Base-by-base conservation (phyloP, 2,329 filamentous ascomycete genomes). In the Byssoonygena ceratinophila region DNA sequence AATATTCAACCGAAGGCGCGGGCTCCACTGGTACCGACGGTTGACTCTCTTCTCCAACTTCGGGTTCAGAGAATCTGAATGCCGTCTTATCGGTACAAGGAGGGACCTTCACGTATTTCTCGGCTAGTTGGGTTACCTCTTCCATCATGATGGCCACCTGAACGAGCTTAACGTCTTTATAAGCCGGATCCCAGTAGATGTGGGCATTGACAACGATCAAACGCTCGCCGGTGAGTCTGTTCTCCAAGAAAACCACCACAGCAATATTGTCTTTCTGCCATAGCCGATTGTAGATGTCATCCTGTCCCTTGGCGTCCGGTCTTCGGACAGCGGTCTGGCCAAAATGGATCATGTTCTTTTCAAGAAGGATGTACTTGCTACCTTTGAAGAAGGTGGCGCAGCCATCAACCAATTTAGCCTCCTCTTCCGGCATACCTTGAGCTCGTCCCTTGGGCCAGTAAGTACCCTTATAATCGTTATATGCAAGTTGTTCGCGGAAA, bases 261-360 rank as follows among this genome's bases (percentile, higher is more conserved):
- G 86, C 92, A 68, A 98, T 95, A 66, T 97, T 91, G 75, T 98
- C 92, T 71, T 92, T 88, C 56, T 91, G 90, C 92, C 96, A 97
- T 55, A 98, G 85, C 25, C 92, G 85, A 68, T 98, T 98, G 77
- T 95, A 97, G 53, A 97, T 91, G 63, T 98, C 92, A 65, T 94
- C 87, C 63, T 94, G 88, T 53, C 90, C 87, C 72, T 97, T 97
- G 81, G 96, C 95, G 66, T 97, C 92, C 2, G 90, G 87, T 59
- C 92, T 79, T 65, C 94, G 92, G 69, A 98, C 95, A 59, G 91
- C 91, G 53, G 88, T 87, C 54, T 87, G 85, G 34, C 86, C 84
- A 66, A 96, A 95, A 68, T 96, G 89, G 63, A 98, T 84, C 57
- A 95, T 74, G 64, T 94, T 87, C 74, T 96, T 96, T 72, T 97